Percentiles rank a stretch among this genome's conserved stretches.
These are phyloP conservation scores for Trichoderma endophyticum DNA, from an alignment of 2,329 filamentous ascomycete species.

Conservation along the genomic window DNA sequence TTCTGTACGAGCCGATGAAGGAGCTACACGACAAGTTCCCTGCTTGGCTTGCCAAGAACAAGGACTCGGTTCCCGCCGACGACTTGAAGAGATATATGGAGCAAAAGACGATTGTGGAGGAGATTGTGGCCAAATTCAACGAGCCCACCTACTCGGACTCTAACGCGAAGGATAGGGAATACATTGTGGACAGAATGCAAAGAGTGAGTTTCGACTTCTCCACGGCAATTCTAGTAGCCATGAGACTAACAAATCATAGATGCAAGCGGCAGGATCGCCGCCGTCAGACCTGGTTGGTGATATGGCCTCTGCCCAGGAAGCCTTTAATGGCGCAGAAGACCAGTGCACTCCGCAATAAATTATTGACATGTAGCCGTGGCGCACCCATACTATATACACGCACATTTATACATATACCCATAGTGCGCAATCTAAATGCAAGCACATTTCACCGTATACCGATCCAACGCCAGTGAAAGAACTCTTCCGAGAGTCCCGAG, in stretches of 20 bases:
- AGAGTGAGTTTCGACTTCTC: slow-evolving; percentile 57
- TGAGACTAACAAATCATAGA: slow-evolving; percentile 51
- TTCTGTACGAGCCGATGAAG: slow-evolving; percentile 98
- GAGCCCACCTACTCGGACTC: slow-evolving; percentile 76
- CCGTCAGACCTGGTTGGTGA: slow-evolving; percentile 89
- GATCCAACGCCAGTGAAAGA: slow-evolving; percentile 24
- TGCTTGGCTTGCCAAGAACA: slow-evolving; percentile 79
- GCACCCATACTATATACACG: slow-evolving; percentile 17
- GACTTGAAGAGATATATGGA: slow-evolving; percentile 78
- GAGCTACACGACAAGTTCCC: slow-evolving; percentile 92
- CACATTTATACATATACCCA: slow-evolving; percentile 28
- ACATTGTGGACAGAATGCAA: slow-evolving; percentile 96
- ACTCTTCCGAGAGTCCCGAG: slow-evolving; percentile 22
- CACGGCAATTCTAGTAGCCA: not conserved
- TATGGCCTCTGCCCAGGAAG: slow-evolving; percentile 78
- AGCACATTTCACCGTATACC: slow-evolving; percentile 20
- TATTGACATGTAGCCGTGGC: slow-evolving; percentile 28
- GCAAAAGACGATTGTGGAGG: slow-evolving; percentile 73
- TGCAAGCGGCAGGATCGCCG: slow-evolving; percentile 93
- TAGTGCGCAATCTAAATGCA: slow-evolving; percentile 14
- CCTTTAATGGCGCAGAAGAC: slow-evolving; percentile 58
- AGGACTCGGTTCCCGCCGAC: slow-evolving; percentile 59
- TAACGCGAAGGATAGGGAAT: slow-evolving; percentile 77
- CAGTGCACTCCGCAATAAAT: slow-evolving; percentile 60
- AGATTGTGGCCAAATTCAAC: slow-evolving; percentile 90